phyloP scores from a whole-genome alignment of 495 filamentous ascomycete genomes.

The Podospora conica region DNA sequence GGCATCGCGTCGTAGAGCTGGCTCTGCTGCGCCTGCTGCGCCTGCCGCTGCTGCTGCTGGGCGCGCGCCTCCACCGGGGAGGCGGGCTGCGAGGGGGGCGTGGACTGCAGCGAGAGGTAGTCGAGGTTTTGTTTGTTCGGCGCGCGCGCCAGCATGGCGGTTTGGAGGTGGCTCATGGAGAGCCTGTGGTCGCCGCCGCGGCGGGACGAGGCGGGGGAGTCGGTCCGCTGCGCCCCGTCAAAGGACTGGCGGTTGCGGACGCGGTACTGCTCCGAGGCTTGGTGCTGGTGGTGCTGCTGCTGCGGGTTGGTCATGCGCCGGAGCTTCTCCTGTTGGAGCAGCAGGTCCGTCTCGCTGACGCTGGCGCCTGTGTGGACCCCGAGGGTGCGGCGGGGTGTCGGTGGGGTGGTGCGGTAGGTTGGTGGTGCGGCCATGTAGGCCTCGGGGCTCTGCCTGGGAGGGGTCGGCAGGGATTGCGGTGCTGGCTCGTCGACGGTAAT shows the following conservation, averaged over 20 bases:
- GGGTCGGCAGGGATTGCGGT: constrained; percentile 30
- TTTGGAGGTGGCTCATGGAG: constrained; percentile 32
- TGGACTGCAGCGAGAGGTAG: constrained; percentile 33
- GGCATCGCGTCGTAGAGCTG: constrained; percentile 24
- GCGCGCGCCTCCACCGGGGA: constrained; percentile 33
- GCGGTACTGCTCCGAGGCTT: constrained; percentile 28
- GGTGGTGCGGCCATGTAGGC: constrained; percentile 38
- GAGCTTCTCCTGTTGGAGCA: constrained; percentile 48
- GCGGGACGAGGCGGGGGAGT: constrained; percentile 13
- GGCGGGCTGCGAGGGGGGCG: constrained; percentile 28
- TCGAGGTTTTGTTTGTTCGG: constrained; percentile 32
- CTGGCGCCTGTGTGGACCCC: constrained; percentile 37
- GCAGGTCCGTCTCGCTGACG: constrained; percentile 47
- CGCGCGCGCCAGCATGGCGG: constrained; percentile 25
- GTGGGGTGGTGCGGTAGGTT: constrained; percentile 35
- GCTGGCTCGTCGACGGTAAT: constrained; percentile 42
- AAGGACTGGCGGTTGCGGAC: constrained; percentile 36
- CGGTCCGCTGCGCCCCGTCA: constrained; percentile 29
- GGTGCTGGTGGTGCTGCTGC: constrained; percentile 13
- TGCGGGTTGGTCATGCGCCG: constrained; percentile 42
- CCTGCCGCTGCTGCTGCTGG: constrained; percentile 25
- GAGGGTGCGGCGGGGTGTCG: constrained; percentile 23
- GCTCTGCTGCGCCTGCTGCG: background rate
- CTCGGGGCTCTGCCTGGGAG: constrained; percentile 33
- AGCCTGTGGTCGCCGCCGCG: constrained; percentile 38